phyloP scores from a whole-genome alignment of 192 early-diverging fungal genomes.

The Obelidium mucronatum region DNA sequence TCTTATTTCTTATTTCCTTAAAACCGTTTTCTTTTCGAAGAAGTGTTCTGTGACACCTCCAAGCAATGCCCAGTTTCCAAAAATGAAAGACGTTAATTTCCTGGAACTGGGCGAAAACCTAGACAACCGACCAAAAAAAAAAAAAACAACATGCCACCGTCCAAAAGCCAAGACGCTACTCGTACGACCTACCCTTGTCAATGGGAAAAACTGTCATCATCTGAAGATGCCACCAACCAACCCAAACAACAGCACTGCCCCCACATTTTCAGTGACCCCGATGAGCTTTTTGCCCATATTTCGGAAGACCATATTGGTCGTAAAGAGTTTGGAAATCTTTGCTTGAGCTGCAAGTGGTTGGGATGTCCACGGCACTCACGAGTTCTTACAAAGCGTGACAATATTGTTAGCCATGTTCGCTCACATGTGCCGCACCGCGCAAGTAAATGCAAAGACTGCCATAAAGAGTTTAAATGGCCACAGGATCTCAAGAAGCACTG shows the following conservation, averaged over 20 bases:
- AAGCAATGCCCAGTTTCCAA: too few relatives aligned
- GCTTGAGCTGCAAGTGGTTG: conserved; percentile 71
- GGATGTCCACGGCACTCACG: conserved; percentile 8
- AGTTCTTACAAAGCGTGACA: conserved; percentile 17
- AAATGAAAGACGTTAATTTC: too few relatives aligned
- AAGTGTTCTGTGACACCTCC: too few relatives aligned
- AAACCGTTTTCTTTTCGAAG: too few relatives aligned
- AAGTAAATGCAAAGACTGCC: background rate
- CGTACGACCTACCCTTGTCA: too few relatives aligned
- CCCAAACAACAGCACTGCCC: background rate
- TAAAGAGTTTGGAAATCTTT: conserved; percentile 62
- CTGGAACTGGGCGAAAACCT: too few relatives aligned
- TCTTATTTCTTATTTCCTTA: too few relatives aligned
- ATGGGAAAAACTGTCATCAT: too few relatives aligned
- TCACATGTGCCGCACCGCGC: conserved; percentile 74
- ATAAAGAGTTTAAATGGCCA: background rate
- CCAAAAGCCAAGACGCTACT: too few relatives aligned
- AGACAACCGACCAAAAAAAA: too few relatives aligned
- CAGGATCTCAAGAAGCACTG: background rate
- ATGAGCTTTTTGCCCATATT: background rate
- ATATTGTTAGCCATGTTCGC: conserved; percentile 57
- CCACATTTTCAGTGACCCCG: background rate
- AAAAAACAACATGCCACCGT: too few relatives aligned
- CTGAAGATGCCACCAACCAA: too few relatives aligned
- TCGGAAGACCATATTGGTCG: conserved; percentile 81